Conservation (phyloP, 106 monocot species). For the Platanthera guangdongensis region DNA sequence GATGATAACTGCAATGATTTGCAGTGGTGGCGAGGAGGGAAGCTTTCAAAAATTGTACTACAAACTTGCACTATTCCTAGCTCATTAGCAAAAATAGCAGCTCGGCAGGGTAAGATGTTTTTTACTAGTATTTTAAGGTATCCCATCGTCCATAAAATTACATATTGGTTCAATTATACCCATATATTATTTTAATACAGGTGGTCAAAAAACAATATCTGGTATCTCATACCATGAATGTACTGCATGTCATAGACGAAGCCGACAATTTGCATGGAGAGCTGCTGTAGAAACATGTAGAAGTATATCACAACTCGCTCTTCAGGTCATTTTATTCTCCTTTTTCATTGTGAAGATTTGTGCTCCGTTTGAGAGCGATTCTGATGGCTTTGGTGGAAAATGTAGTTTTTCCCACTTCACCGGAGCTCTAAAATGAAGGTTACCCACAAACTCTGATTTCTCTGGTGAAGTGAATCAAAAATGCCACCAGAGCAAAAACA, state of each 20-base stretch:
- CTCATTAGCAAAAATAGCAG: constrained; percentile 39
- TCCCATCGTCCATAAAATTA: background rate
- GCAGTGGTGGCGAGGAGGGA: constrained; percentile 66
- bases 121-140: background rate
- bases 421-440: no score
- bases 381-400: no score
- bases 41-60: constrained; percentile 36
- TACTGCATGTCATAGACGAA: constrained; percentile 45
- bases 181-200: constrained; percentile 25
- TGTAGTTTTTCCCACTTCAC: no score
- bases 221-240: constrained; percentile 49
- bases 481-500: no score
- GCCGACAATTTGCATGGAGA: constrained; percentile 64
- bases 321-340: constrained; percentile 48
- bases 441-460: no score
- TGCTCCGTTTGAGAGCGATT: no score
- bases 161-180: background rate
- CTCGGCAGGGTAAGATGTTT: constrained; percentile 55
- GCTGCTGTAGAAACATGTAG: constrained; percentile 63
- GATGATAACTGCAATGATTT: constrained; percentile 38
- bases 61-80: constrained; percentile 38
- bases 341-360: background rate
- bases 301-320: constrained; percentile 66
- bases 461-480: no score
- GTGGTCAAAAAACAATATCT: constrained; percentile 48